phyloP scores from a whole-genome alignment of 2,329 filamentous ascomycete species.

The Mycocentrospora acerina region DNA sequence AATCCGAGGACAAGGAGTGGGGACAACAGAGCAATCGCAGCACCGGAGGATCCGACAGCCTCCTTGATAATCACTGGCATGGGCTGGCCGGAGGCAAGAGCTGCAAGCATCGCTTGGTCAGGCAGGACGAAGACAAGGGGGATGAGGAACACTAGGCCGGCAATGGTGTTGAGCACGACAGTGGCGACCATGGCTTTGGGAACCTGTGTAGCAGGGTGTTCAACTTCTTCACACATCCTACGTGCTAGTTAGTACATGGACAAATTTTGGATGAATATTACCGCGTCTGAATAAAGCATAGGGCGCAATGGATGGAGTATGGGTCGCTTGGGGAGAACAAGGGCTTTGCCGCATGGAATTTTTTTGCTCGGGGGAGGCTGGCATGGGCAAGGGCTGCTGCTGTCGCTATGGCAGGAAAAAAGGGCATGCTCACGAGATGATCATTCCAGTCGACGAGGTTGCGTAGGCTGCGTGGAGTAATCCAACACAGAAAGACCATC shows the following conservation, averaged over 20 bases:
- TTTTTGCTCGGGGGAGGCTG: conserved; percentile 18
- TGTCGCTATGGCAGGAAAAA: conserved; percentile 36
- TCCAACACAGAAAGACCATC: conserved; percentile 74
- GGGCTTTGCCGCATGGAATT: conserved; percentile 20
- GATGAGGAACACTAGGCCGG: conserved; percentile 68
- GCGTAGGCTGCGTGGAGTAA: conserved; percentile 72
- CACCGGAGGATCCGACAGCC: conserved; percentile 62
- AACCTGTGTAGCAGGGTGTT: conserved; percentile 65
- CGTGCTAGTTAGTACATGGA: conserved; percentile 26
- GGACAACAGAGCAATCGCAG: conserved; percentile 63
- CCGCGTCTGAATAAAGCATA: conserved; percentile 14
- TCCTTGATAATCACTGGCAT: conserved; percentile 64
- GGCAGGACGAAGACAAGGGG: conserved; percentile 70
- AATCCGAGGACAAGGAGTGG: conserved; percentile 67
- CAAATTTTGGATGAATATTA: conserved; percentile 10
- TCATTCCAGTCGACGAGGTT: conserved; percentile 77
- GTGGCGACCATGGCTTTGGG: conserved; percentile 72
- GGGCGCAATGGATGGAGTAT: conserved; percentile 21
- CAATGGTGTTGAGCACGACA: conserved; percentile 66
- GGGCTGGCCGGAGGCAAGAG: conserved; percentile 60
- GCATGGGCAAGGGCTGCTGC: conserved; percentile 9
- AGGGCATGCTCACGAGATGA: conserved; percentile 64
- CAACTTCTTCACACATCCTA: conserved; percentile 74
- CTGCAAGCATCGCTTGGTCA: conserved; percentile 58
- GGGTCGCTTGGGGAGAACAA: conserved; percentile 16